Base-by-base conservation (phyloP, 1,284 basidiomycete species). In the Wallemia ichthyophaga region DNA sequence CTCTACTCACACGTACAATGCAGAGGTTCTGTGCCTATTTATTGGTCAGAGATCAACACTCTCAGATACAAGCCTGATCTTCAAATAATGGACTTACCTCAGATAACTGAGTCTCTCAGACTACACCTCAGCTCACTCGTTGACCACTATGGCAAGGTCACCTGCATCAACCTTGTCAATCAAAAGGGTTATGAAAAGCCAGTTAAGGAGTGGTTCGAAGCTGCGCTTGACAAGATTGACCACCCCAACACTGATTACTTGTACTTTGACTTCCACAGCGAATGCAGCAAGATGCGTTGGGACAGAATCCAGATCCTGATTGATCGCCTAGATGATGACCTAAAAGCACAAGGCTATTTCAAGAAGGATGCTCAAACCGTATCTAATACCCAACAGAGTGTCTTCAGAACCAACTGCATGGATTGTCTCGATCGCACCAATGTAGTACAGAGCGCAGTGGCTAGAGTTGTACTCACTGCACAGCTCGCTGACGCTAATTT, bases 241-340 rank as follows among this genome's bases (percentile, higher is more conserved):
- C 65, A 82, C 28, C 74, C 79, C 2, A 73, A 78, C 57, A 80
- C 88, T 58, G 80, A 80, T 66, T 99, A 99, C 68, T 76, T 85
- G 62, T 95, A 96, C 74, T 99, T 94, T 68, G 94, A 99, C 70
- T 99, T 98, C 74, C 92, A 96, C 71, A 81, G 79, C 64, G 89
- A 96, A 70, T 96, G 92, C 75, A 85, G 81, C 68, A 78, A 85
- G 37, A 86, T 98, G 82, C 81, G 86, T 60, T 99, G 89, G 78
- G 87, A 98, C 67, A 78, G 87, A 58, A 86, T 99, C 63, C 79
- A 79, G 62, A 70, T 86, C 19, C 76, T 99, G 48, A 76, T 95
- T 48, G 83, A 87, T 61, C 75, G 76, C 59, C 71, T 96, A 33
- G 74, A 83, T 62, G 77, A 81, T 27, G 83, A 85, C 56, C 69